Conservation (phyloP, 1,284 basidiomycete species). For the Ceratobasidium sp. region DNA sequence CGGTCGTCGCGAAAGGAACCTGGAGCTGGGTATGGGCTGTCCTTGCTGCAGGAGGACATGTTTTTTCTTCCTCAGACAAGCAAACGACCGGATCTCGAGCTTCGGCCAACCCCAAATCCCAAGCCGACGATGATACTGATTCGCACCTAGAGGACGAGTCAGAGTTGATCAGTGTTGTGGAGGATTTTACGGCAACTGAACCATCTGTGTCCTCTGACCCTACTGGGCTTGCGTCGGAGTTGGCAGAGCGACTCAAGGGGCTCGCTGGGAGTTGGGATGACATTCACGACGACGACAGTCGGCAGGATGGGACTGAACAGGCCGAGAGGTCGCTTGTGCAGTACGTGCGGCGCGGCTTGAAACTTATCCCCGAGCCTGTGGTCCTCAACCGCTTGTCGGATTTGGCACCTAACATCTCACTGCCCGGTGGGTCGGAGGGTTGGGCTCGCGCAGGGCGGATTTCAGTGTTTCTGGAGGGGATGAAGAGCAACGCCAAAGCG, state of each 20-base stretch:
- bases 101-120: constrained; percentile 42
- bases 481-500: constrained; percentile 57
- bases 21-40: constrained; percentile 75
- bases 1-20: constrained; percentile 68
- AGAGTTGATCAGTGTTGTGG: constrained; percentile 71
- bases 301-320: neutral
- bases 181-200: constrained; percentile 44
- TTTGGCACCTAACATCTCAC: constrained; percentile 49
- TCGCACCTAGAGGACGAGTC: constrained; percentile 46
- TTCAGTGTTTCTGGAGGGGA: constrained; percentile 43
- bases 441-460: constrained; percentile 43
- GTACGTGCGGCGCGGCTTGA: constrained; percentile 49
- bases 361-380: constrained; percentile 48
- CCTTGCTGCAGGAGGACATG: constrained; percentile 66
- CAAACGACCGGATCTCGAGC: constrained; percentile 45
- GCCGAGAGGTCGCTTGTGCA: constrained; percentile 36
- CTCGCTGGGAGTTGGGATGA: constrained; percentile 18
- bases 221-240: constrained; percentile 14
- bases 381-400: constrained; percentile 50
- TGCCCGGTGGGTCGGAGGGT: constrained; percentile 51
- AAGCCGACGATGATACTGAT: neutral
- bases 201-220: constrained; percentile 46
- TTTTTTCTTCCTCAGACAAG: constrained; percentile 43
- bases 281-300: neutral
- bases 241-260: constrained; percentile 27